Evolutionary conservation across 2,329 filamentous ascomycete species (phyloP).

Genomic region (Hypomyces perniciosus): DNA sequence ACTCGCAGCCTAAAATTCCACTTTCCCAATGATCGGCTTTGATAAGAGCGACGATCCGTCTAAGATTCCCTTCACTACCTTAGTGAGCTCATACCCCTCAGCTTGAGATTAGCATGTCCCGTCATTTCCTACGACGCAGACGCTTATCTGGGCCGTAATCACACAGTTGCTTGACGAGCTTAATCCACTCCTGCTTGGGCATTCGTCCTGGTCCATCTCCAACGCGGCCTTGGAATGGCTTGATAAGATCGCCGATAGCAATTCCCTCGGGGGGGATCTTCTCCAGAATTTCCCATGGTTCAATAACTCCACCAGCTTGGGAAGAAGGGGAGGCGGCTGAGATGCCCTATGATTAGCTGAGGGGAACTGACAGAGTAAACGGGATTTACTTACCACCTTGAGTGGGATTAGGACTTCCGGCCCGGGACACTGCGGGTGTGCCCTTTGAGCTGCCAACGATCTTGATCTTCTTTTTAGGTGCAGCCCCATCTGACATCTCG

Average conservation of each 20-base stretch:
- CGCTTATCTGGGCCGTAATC: conserved; percentile 51
- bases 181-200: conserved; percentile 50
- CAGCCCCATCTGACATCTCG: conserved; percentile 55
- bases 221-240: conserved; percentile 48
- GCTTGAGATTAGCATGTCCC: background rate
- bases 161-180: conserved; percentile 50
- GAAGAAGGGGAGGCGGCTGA: conserved; percentile 30
- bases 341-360: conserved; percentile 4
- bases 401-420: conserved; percentile 51
- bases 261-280: conserved; percentile 51
- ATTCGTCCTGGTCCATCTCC: conserved; percentile 47
- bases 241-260: conserved; percentile 47
- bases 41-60: too few species aligned
- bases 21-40: too few species aligned
- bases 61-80: too few species aligned
- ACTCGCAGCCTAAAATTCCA: too few species aligned
- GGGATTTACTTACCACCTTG: conserved; percentile 30
- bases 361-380: background rate
- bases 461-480: conserved; percentile 50
- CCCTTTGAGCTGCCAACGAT: conserved; percentile 41
- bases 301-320: conserved; percentile 30
- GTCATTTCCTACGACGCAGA: conserved; percentile 34
- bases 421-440: conserved; percentile 54
- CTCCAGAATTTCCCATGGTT: conserved; percentile 48
- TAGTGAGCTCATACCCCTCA: too few species aligned